Conservation (phyloP, 306 rosid species). For the Potentilla sterilis region DNA sequence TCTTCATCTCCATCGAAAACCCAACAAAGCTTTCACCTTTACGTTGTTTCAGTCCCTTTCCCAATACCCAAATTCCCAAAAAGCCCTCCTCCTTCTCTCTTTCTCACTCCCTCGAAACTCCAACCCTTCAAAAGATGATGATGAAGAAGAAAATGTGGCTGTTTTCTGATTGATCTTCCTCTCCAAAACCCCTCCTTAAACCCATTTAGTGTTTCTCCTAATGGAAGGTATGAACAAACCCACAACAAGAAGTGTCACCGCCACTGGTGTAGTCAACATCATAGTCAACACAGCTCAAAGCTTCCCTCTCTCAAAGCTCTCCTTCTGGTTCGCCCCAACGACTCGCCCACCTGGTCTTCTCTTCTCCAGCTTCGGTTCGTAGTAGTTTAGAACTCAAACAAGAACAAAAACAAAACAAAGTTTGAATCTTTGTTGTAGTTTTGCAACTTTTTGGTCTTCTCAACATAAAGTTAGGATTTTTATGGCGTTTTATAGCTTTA, state of each 20-base stretch:
- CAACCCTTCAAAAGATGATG: constrained; percentile 27
- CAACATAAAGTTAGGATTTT: not conserved
- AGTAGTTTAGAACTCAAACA: not conserved
- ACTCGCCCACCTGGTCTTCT: constrained; percentile 73
- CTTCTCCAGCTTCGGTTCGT: constrained; percentile 34
- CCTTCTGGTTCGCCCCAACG: constrained; percentile 69
- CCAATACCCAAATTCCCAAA: constrained; percentile 23
- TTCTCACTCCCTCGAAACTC: constrained; percentile 24
- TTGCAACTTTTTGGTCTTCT: no score
- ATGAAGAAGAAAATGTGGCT: constrained; percentile 56
- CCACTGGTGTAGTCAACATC: constrained; percentile 16
- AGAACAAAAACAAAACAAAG: not conserved
- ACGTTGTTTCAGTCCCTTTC: constrained; percentile 13
- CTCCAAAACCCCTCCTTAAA: constrained; percentile 11
- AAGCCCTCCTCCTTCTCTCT: constrained; percentile 6
- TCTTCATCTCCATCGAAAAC: constrained; percentile 33
- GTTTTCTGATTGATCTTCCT: constrained; percentile 41
- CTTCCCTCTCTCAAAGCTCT: constrained; percentile 49
- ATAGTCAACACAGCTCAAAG: constrained; percentile 33
- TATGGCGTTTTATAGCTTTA: constrained; percentile 37
- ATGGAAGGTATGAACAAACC: constrained; percentile 56
- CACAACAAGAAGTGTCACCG: constrained; percentile 13
- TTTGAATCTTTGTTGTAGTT: not conserved
- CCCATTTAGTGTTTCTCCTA: constrained; percentile 27
- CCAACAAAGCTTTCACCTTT: constrained; percentile 16